Base-by-base conservation (phyloP, 192 early-diverging fungal genomes). In the Borealophlyctis nickersoniae region DNA sequence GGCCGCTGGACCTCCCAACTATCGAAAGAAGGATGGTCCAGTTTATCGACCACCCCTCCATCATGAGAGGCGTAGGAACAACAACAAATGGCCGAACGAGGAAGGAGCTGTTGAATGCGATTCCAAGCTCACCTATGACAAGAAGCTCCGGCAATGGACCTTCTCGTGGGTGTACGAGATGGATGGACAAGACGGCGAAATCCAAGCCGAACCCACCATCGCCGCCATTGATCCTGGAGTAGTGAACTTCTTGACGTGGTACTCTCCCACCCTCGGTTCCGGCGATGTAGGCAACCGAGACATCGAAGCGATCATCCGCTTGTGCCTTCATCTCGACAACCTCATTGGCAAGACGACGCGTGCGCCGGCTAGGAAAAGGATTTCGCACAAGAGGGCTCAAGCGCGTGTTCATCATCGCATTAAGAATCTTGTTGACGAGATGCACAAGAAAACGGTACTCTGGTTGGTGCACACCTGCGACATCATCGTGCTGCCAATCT, bases 381-480 rank as follows among this genome's bases (percentile, higher is more conserved):
- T 50, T 22, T 16, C 4, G 11, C 34, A 16, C 19, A 23, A 34
- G 5, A 16, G 59, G 3, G 59, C 39, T 61, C 59, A 51, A 22
- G 33, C 36, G 14, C 59, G 59, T 24, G 16, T 61, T 49, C 59
- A 19, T 9, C 14, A 27, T 26, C 33, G 59, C 4, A 49, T 61
- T 11, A 7, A 36, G 36, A 27, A 49, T 28, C 59, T 61, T 4
- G n/a, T 49, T 22, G 34, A 61, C 14, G 59, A 61, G 7, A 23
- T 61, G 16, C 60, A 61, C 60, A 61, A 49, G 45, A 61, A 61
- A 1, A 49, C 48, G 35, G 60, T 29, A 7, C 0, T 49, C 9
- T 61, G 60, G 60, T 30, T 49, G 2, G 60, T 61, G 39, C 36
- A 35, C 35, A 48, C 34, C 27, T 61, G 48, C 29, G 60, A 61